Percentiles rank a stretch among this genome's conserved stretches.
phyloP scores from a whole-genome alignment of 2,329 filamentous ascomycete genomes.

The Fusarium secorum region DNA sequence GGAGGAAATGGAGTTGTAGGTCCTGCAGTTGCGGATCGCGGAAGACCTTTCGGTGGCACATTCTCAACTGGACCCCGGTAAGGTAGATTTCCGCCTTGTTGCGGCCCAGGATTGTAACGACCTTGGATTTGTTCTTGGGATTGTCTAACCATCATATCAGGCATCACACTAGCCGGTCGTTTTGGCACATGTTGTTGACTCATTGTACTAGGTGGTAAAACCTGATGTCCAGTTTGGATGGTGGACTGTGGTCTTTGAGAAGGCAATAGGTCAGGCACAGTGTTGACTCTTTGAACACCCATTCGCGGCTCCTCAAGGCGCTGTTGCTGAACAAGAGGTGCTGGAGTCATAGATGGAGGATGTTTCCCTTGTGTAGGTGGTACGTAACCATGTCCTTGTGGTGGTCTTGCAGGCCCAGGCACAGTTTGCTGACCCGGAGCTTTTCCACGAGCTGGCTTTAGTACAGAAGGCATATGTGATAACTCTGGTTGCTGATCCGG shows the following conservation, averaged over 20 bases:
- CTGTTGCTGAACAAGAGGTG: slow-evolving; percentile 29
- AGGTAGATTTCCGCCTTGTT: slow-evolving; percentile 9
- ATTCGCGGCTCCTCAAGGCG: slow-evolving; percentile 30
- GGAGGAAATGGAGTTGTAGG: slow-evolving; percentile 22
- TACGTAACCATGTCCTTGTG: slow-evolving; percentile 29
- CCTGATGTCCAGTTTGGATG: slow-evolving; percentile 10
- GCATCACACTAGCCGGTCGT: slow-evolving; percentile 35
- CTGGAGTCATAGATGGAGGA: slow-evolving; percentile 40
- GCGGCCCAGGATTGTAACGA: neutral
- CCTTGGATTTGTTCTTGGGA: neutral
- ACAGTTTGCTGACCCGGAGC: slow-evolving; percentile 12
- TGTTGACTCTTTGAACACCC: slow-evolving; percentile 35
- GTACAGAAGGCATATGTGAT: slow-evolving; percentile 33
- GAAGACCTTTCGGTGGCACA: slow-evolving; percentile 27
- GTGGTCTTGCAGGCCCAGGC: neutral
- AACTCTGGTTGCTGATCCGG: slow-evolving; percentile 16
- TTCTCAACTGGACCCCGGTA: slow-evolving; percentile 27
- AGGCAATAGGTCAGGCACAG: slow-evolving; percentile 33
- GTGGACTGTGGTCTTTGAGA: slow-evolving; percentile 28
- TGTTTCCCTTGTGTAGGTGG: slow-evolving; percentile 37
- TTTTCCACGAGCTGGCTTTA: slow-evolving; percentile 38
- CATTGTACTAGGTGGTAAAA: neutral
- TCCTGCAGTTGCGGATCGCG: slow-evolving; percentile 26
- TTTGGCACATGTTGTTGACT: slow-evolving; percentile 16
- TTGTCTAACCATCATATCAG: slow-evolving; percentile 29